phyloP scores from a whole-genome alignment of 2,329 filamentous ascomycete genomes.

The Alternaria consortialis region DNA sequence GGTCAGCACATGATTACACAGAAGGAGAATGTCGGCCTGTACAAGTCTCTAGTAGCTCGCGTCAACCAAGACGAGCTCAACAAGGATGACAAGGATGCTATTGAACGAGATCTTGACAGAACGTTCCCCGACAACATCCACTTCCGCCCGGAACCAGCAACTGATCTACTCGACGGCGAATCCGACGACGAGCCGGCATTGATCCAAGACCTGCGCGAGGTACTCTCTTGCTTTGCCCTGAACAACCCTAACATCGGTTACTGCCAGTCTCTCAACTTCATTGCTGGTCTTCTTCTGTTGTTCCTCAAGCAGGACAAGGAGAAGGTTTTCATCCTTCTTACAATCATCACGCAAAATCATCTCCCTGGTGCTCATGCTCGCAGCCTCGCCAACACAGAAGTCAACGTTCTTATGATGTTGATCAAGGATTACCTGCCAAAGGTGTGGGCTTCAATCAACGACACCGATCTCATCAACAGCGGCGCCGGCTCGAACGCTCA shows the following conservation, averaged over 20 bases:
- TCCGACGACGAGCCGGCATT: constrained; percentile 73
- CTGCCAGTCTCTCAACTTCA: constrained; percentile 94
- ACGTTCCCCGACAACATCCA: constrained; percentile 94
- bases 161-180: constrained; percentile 40
- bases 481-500: constrained; percentile 47
- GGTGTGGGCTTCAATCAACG: constrained; percentile 89
- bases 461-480: constrained; percentile 65
- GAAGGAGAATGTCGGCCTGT: constrained; percentile 72
- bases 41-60: constrained; percentile 72
- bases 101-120: constrained; percentile 90
- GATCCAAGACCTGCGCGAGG: constrained; percentile 81
- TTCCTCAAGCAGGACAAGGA: constrained; percentile 86
- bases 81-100: constrained; percentile 83
- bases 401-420: constrained; percentile 89
- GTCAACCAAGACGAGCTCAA: constrained; percentile 70
- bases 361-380: constrained; percentile 92
- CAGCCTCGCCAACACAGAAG: constrained; percentile 89
- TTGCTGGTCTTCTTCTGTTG: constrained; percentile 86
- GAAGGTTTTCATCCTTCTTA: constrained; percentile 90
- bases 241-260: constrained; percentile 94
- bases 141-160: constrained; percentile 74
- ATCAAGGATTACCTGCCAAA: constrained; percentile 82
- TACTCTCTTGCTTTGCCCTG: constrained; percentile 87
- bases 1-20: constrained; percentile 81
- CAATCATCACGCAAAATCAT: constrained; percentile 88